Evolutionary conservation across 2,329 filamentous ascomycete species (phyloP).

Genomic region (Aspergillus uvarum): DNA sequence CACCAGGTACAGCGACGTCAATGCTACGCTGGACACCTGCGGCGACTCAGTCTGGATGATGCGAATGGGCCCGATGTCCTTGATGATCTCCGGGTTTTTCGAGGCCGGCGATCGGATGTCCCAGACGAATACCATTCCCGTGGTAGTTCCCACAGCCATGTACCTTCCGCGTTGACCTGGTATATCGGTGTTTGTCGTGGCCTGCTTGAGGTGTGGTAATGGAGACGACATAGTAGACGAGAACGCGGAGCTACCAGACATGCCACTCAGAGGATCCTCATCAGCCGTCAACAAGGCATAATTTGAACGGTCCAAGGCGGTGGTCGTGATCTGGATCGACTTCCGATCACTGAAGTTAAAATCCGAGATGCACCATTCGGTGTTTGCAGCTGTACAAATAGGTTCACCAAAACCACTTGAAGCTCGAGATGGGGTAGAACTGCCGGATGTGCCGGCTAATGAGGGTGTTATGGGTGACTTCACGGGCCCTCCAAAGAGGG

Average conservation of each 20-base stretch:
- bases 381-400: constrained; percentile 42
- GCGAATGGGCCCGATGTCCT: constrained; percentile 69
- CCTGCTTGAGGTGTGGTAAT: constrained; percentile 49
- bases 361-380: constrained; percentile 67
- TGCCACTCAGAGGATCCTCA: constrained; percentile 73
- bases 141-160: constrained; percentile 75
- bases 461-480: constrained; percentile 21
- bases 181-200: constrained; percentile 57
- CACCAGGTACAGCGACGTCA: constrained; percentile 83
- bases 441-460: constrained; percentile 15
- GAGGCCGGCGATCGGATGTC: constrained; percentile 70
- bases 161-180: constrained; percentile 83
- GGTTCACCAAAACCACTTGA: constrained; percentile 31
- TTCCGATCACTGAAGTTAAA: constrained; percentile 62
- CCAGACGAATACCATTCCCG: constrained; percentile 78
- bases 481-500: constrained; percentile 53
- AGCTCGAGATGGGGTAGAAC: constrained; percentile 34
- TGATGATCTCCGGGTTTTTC: constrained; percentile 54
- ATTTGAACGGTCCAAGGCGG: constrained; percentile 70
- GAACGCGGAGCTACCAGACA: constrained; percentile 54
- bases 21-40: constrained; percentile 75
- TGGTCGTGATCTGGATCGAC: constrained; percentile 65
- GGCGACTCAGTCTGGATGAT: constrained; percentile 89
- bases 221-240: constrained; percentile 58
- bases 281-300: constrained; percentile 68